Evolutionary conservation across 1,284 basidiomycete species (phyloP).

Genomic region (Tilletia indica): DNA sequence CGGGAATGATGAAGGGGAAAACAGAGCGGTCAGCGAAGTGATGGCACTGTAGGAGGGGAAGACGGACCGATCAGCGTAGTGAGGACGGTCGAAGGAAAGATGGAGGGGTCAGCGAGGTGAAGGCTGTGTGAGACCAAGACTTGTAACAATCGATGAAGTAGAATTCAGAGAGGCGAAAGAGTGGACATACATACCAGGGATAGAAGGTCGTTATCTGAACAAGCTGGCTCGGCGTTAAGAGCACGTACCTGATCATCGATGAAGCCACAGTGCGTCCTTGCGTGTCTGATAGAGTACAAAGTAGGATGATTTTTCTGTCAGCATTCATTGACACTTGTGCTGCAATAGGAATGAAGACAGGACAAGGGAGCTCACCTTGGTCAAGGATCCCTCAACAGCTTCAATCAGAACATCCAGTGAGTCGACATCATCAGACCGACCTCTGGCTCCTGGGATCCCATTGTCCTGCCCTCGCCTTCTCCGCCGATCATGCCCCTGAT

Average conservation of each 20-base stretch:
- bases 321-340: background rate
- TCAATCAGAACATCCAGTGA: constrained; percentile 29
- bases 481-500: too few species aligned
- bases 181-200: too few species aligned
- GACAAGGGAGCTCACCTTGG: constrained; percentile 31
- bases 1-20: too few species aligned
- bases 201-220: background rate
- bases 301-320: background rate
- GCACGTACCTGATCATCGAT: constrained; percentile 40
- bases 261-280: constrained; percentile 45
- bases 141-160: too few species aligned
- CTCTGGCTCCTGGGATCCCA: constrained; percentile 32
- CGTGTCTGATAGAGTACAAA: constrained; percentile 24
- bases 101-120: too few species aligned
- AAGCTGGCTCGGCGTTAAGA: constrained; percentile 32
- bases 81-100: too few species aligned
- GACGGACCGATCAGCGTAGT: too few species aligned
- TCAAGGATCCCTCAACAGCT: constrained; percentile 37
- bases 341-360: background rate
- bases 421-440: background rate
- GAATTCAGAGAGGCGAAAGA: too few species aligned
- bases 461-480: constrained; percentile 27
- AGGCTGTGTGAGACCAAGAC: too few species aligned
- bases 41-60: too few species aligned
- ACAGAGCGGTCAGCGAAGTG: too few species aligned